A percentile compares a stretch with the other conserved stretches of the same genome.
phyloP scores from a whole-genome alignment of 176 grass and related monocot genomes.

The Avena sativa region DNA sequence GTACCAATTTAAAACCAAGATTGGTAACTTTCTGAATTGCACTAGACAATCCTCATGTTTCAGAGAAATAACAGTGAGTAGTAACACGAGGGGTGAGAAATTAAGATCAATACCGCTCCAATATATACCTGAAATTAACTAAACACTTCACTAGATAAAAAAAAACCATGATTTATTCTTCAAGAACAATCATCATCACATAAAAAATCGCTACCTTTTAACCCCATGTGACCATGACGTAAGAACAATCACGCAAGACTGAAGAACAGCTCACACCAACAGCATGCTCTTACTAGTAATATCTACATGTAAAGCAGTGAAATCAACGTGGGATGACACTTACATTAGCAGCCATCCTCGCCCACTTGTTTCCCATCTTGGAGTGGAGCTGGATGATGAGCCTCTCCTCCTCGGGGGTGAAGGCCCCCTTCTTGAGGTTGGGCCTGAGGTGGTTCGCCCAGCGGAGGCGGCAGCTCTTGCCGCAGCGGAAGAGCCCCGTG shows the following conservation, averaged over 20 bases:
- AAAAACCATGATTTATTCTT: not conserved
- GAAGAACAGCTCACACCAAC: constrained; percentile 20
- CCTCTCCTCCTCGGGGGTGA: constrained; percentile 74
- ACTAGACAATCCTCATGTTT: not conserved
- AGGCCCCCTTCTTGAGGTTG: constrained; percentile 85
- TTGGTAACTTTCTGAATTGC: not conserved
- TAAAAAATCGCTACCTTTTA: not conserved
- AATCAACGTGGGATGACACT: constrained; percentile 40
- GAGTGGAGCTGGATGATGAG: constrained; percentile 86
- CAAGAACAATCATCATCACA: not conserved
- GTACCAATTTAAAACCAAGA: not conserved
- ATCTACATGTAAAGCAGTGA: constrained; percentile 10
- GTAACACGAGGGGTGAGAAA: not conserved
- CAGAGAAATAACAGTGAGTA: constrained; percentile 23
- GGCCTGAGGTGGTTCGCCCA: constrained; percentile 93
- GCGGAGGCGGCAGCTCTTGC: constrained; percentile 93
- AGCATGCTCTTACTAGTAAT: not conserved
- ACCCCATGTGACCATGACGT: constrained; percentile 15
- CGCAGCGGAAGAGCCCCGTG: constrained; percentile 74
- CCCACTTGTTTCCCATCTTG: constrained; percentile 93
- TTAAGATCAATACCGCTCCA: not conserved
- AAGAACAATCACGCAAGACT: constrained; percentile 3
- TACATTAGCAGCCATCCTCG: constrained; percentile 84
- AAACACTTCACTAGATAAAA: constrained; percentile 1
- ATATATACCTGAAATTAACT: constrained; percentile 11